These are phyloP conservation scores for Oryza brachyantha DNA, from an alignment of 176 grass and related monocot species.

Conservation along the genomic window DNA sequence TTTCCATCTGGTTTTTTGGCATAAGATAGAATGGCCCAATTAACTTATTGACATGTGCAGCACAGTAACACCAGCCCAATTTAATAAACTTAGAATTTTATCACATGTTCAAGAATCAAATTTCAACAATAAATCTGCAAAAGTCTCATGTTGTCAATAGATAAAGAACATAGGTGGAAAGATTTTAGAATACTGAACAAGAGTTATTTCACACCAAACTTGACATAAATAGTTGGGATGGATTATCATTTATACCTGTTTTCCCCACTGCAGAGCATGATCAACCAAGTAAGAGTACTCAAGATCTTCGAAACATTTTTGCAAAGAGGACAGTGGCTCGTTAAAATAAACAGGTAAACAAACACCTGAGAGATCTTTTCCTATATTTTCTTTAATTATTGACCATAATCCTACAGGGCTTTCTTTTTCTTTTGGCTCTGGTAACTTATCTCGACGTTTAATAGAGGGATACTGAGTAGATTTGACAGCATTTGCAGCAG, in stretches of 20 bases:
- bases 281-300: slow-evolving; percentile 93
- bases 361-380: slow-evolving; percentile 94
- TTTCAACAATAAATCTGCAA: background rate
- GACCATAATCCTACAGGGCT: slow-evolving; percentile 94
- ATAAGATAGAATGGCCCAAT: too few species aligned
- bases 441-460: slow-evolving; percentile 71
- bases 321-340: slow-evolving; percentile 87
- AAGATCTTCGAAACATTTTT: slow-evolving; percentile 99
- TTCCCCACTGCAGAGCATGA: slow-evolving; percentile 70
- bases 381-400: slow-evolving; percentile 99
- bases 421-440: slow-evolving; percentile 91
- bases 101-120: too few species aligned
- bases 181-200: background rate
- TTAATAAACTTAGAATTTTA: too few species aligned
- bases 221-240: background rate
- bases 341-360: slow-evolving; percentile 99
- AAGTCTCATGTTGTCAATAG: background rate
- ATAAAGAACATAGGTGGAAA: slow-evolving; percentile 13
- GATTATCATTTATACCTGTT: slow-evolving; percentile 57
- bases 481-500: slow-evolving; percentile 36
- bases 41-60: too few species aligned
- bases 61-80: too few species aligned
- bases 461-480: slow-evolving; percentile 58
- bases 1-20: too few species aligned
- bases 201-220: background rate